Evolutionary conservation across 306 rosid genomes (phyloP).

Genomic region (Rosa chinensis): DNA sequence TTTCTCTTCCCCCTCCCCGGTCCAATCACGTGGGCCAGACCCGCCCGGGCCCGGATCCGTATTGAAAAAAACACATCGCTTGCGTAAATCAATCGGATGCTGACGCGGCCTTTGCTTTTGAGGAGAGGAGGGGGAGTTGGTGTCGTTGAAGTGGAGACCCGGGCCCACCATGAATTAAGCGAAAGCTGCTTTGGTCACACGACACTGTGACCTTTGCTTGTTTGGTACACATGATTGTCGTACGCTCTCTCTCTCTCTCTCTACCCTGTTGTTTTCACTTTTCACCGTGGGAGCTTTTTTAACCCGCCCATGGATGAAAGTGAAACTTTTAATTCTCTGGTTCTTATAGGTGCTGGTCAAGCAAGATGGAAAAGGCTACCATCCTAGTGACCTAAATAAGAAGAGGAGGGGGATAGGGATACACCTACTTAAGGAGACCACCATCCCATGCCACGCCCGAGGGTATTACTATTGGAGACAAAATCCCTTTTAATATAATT

Average conservation of each 20-base stretch:
- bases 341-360: constrained; percentile 60
- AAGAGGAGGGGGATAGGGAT: not conserved
- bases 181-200: constrained; percentile 52
- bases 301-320: constrained; percentile 56
- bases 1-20: constrained; percentile 6
- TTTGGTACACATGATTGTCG: constrained; percentile 56
- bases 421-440: not conserved
- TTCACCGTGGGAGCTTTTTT: constrained; percentile 33
- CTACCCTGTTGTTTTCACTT: constrained; percentile 67
- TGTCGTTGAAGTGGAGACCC: constrained; percentile 67
- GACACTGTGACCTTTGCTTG: constrained; percentile 51
- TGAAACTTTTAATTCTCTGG: constrained; percentile 33
- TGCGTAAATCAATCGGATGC: constrained; percentile 68
- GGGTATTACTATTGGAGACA: not conserved
- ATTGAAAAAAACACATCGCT: constrained; percentile 24
- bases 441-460: constrained; percentile 18
- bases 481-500: not conserved
- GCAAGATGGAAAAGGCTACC: constrained; percentile 27
- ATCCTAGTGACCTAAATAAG: not conserved
- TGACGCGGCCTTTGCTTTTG: constrained; percentile 62
- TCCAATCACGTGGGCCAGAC: constrained; percentile 79
- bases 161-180: constrained; percentile 50
- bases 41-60: constrained; percentile 50
- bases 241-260: constrained; percentile 34
- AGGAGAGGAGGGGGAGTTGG: constrained; percentile 30